Base-by-base conservation (phyloP, 2,329 filamentous ascomycete genomes). In the Sporothrix luriei region DNA sequence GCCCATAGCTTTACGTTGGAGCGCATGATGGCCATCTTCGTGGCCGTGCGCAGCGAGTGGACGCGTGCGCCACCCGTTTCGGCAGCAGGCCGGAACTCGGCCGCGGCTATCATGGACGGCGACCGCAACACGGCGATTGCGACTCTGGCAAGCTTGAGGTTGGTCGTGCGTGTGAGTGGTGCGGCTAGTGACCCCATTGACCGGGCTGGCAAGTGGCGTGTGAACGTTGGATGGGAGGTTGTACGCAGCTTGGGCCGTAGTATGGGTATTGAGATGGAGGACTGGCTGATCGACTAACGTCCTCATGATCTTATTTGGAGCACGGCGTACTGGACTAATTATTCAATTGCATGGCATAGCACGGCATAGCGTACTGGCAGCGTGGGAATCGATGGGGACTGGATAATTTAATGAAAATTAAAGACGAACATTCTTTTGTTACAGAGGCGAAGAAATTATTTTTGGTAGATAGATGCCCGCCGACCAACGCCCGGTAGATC, bases 151-250 rank as follows among this genome's bases (percentile, higher is more conserved):
- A 92, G 90, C 74, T 79, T 95, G 76, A 79, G 90, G 54, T 76
- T 95, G 74, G 78, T 95, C 46, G 83, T 91, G 46, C 85, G 88
- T 54, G 88, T 91, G 2, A 89, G 88, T 19, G 84, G 84, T 2
- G 70, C 69, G 19, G 79, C 82, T 33, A 81, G 82, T 11, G 91
- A 94, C 78, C 80, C 84, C 33, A 82, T 93, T 75, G 91, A 94
- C 76, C 82, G 87, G 0, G 87, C 87, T 0, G 88, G 87, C 5
- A 89, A 90, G 78, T 95, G 91, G 90, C 87, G 90, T 75, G 89
- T 94, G 11, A 92, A 91, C 74, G 88, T 92, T 70, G 88, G 89
- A 0, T 94, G 91, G 91, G 92, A 95, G 76, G 88, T 90, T 72
- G 87, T 91, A 7, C 82, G 89, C 71, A 85, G 84, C 3, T 80